These are phyloP conservation scores for Iberis pinnata DNA, from an alignment of 345 rosid genomes.

Conservation along the genomic window DNA sequence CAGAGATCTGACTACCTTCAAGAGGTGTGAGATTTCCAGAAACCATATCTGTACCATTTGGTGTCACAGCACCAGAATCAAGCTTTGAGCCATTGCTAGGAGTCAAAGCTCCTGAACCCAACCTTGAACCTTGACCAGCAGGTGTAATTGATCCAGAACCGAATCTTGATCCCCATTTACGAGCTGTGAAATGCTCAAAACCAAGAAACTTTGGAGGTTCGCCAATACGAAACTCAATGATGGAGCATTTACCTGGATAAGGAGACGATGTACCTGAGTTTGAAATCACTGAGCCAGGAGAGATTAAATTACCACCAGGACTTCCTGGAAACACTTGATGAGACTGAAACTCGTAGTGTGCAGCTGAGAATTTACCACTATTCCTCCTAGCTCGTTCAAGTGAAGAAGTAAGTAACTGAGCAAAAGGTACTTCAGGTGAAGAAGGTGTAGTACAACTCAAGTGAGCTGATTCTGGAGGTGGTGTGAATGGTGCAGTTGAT, in stretches of 20 bases:
- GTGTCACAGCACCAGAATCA: slow-evolving; percentile 69
- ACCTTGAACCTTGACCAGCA: slow-evolving; percentile 67
- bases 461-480: slow-evolving; percentile 73
- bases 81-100: slow-evolving; percentile 57
- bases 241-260: slow-evolving; percentile 57
- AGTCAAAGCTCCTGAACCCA: slow-evolving; percentile 67
- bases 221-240: slow-evolving; percentile 50
- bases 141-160: slow-evolving; percentile 86
- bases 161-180: slow-evolving; percentile 80
- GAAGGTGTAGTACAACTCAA: slow-evolving; percentile 56
- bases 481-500: slow-evolving; percentile 92
- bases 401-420: slow-evolving; percentile 75
- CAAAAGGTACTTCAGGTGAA: slow-evolving; percentile 97
- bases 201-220: slow-evolving; percentile 62
- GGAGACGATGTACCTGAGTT: slow-evolving; percentile 64
- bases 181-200: slow-evolving; percentile 56
- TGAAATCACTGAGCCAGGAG: slow-evolving; percentile 75
- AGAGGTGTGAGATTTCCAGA: slow-evolving; percentile 62
- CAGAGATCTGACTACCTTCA: slow-evolving; percentile 43
- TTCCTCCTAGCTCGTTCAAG: slow-evolving; percentile 49
- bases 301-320: slow-evolving; percentile 67
- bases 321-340: slow-evolving; percentile 63
- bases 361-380: slow-evolving; percentile 44
- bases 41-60: slow-evolving; percentile 50
- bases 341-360: slow-evolving; percentile 44